Evolutionary conservation across 176 grass and related monocot species (phyloP), one percentile per base, ranked within the genome.

Genomic region (Triticum dicoccoides): DNA sequence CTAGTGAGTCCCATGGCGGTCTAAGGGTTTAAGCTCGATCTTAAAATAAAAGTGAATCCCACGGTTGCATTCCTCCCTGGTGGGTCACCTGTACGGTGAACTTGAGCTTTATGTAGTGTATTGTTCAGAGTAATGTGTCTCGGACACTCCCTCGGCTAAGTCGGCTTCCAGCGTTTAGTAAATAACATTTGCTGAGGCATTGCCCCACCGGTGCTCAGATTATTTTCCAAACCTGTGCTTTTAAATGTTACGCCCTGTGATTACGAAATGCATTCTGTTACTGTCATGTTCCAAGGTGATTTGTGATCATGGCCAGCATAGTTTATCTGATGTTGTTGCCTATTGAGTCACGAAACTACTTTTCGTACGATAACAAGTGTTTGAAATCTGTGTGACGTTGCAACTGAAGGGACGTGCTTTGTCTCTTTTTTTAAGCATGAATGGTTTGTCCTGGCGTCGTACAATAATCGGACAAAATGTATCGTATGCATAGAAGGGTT

Each of bases 21-120:
- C 8, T 18, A 84, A 78, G 47, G 65, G 70, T 85, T 8, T 49
- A 56, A 80, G 51, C 49, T 63, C 52, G 49, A 10, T 23, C 21
- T 80, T 69, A 24, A 89, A 84, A 84, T 90, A 78, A 67, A 41
- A 17, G 82, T 78, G 56, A 59, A 21, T 59, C 18, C 56, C 6
- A 59, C 20, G 18, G 56, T 59, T 74, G 11, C 4, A 42, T 70
- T 85, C 37, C 10, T 63, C 61, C 47, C 80, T 14, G 41, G 17
- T 78, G 77, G 69, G 77, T 76, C 65, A 62, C 52, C 18, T 82
- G 63, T 77, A 77, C 65, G 51, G 37, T 20, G 23, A 73, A 73
- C 24, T 34, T 61, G 65, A 72, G 76, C 76, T 20, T 73, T 49
- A 69, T 87, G 69, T 72, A 70, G 47, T 63, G 30, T 30, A 30